A percentile compares a stretch with the other conserved stretches of the same genome.
Conservation (phyloP, 106 monocot species). For the Vanilla planifolia region DNA sequence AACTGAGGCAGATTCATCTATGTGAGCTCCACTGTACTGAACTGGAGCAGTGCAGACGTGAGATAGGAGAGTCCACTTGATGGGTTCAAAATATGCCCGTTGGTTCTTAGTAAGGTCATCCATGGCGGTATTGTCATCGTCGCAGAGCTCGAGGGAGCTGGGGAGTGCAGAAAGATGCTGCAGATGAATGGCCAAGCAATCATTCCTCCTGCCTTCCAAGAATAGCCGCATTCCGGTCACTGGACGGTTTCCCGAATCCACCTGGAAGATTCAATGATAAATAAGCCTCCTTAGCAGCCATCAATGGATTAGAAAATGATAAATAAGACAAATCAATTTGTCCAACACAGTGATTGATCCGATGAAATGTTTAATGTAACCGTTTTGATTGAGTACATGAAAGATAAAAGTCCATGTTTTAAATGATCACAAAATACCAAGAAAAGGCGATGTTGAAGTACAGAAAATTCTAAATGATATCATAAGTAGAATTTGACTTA, state of each 20-base stretch:
- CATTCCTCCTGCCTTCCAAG: conserved; percentile 57
- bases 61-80: conserved; percentile 55
- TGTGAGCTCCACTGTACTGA: conserved; percentile 32
- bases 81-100: conserved; percentile 44
- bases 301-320: no score
- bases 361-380: no score
- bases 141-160: conserved; percentile 26
- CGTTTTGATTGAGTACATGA: no score
- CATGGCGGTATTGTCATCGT: conserved; percentile 13
- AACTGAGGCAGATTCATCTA: conserved; percentile 44
- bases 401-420: no score
- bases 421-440: no score
- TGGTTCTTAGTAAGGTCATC: conserved; percentile 1
- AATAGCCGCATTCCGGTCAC: conserved; percentile 70
- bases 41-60: conserved; percentile 63
- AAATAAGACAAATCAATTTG: no score
- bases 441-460: no score
- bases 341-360: no score
- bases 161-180: conserved; percentile 64
- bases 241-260: conserved; percentile 49
- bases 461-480: no score
- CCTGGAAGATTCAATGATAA: conserved; percentile 23
- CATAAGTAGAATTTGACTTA: no score
- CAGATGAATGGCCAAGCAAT: conserved; percentile 62
- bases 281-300: no score